A percentile compares a stretch with the other conserved stretches of the same genome.
Conservation (phyloP, 2,329 filamentous ascomycete genomes). For the Leptographium radiaticola region DNA sequence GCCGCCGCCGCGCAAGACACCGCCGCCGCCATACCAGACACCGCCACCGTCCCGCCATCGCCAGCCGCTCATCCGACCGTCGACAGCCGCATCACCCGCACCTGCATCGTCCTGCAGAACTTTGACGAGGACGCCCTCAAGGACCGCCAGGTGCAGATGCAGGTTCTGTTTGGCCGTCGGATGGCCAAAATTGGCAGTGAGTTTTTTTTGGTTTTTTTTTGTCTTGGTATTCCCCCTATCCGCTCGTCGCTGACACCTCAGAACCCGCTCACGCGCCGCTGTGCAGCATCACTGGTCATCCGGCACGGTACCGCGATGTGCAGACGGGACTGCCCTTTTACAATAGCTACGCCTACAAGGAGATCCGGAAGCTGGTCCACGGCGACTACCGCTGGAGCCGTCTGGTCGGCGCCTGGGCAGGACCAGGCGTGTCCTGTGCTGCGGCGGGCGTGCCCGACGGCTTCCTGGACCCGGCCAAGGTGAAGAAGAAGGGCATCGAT, state of each 20-base stretch:
- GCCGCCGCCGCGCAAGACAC: neutral
- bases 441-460: slow-evolving; percentile 69
- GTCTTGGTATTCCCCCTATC: neutral
- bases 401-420: slow-evolving; percentile 73
- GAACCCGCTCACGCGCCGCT: slow-evolving; percentile 39
- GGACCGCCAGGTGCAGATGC: slow-evolving; percentile 43
- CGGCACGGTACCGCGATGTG: slow-evolving; percentile 75
- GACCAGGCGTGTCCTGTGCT: slow-evolving; percentile 42
- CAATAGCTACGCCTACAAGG: slow-evolving; percentile 66
- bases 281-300: slow-evolving; percentile 73
- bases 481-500: slow-evolving; percentile 6
- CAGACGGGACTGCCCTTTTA: slow-evolving; percentile 71
- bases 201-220: slow-evolving; percentile 12
- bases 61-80: slow-evolving; percentile 17
- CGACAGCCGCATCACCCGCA: slow-evolving; percentile 40
- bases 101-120: slow-evolving; percentile 46
- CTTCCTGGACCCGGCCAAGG: slow-evolving; percentile 34
- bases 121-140: slow-evolving; percentile 43
- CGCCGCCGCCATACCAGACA: neutral
- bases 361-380: slow-evolving; percentile 60
- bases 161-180: slow-evolving; percentile 44
- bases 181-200: slow-evolving; percentile 44
- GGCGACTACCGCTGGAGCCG: slow-evolving; percentile 75
- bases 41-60: neutral
- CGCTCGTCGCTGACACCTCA: slow-evolving; percentile 12